These are phyloP conservation scores for Metschnikowia drakensbergensis DNA, from an alignment of 805 yeast genomes.

Conservation along the genomic window DNA sequence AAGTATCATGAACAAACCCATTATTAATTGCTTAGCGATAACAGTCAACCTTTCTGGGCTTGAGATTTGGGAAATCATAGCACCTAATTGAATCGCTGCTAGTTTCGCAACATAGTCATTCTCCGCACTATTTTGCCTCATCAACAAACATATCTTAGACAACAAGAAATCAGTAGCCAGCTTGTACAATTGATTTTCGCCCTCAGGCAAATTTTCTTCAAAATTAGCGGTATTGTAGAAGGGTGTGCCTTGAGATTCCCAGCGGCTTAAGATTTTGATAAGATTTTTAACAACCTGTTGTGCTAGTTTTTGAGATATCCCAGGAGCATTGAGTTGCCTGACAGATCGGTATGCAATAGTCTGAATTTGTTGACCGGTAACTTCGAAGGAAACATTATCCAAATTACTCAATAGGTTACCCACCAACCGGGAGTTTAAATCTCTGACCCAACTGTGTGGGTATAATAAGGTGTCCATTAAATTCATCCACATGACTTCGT, in stretches of 20 bases:
- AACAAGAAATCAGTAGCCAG: slow-evolving; percentile 59
- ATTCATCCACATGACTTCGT: slow-evolving; percentile 46
- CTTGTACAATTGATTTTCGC: slow-evolving; percentile 17
- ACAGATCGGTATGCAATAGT: slow-evolving; percentile 62
- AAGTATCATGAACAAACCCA: slow-evolving; percentile 49
- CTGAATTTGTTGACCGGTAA: slow-evolving; percentile 51
- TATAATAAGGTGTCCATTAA: slow-evolving; percentile 58
- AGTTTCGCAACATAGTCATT: slow-evolving; percentile 59
- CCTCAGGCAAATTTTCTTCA: background rate
- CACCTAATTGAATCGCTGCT: slow-evolving; percentile 65
- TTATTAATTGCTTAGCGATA: slow-evolving; percentile 47
- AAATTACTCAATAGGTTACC: slow-evolving; percentile 47
- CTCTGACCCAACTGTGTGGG: slow-evolving; percentile 92
- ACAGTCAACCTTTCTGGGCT: slow-evolving; percentile 36
- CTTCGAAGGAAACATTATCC: slow-evolving; percentile 31
- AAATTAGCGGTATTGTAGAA: slow-evolving; percentile 28
- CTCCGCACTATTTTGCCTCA: slow-evolving; percentile 58
- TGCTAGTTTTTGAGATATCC: slow-evolving; percentile 59
- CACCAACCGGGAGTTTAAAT: slow-evolving; percentile 57
- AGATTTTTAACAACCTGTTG: slow-evolving; percentile 64
- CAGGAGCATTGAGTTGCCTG: slow-evolving; percentile 81
- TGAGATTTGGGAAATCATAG: slow-evolving; percentile 56
- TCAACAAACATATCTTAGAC: slow-evolving; percentile 54
- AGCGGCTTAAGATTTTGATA: slow-evolving; percentile 53
- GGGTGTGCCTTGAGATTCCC: slow-evolving; percentile 48